Conservation (phyloP, 2,329 filamentous ascomycete species). For the Hymenoscyphus occultus region DNA sequence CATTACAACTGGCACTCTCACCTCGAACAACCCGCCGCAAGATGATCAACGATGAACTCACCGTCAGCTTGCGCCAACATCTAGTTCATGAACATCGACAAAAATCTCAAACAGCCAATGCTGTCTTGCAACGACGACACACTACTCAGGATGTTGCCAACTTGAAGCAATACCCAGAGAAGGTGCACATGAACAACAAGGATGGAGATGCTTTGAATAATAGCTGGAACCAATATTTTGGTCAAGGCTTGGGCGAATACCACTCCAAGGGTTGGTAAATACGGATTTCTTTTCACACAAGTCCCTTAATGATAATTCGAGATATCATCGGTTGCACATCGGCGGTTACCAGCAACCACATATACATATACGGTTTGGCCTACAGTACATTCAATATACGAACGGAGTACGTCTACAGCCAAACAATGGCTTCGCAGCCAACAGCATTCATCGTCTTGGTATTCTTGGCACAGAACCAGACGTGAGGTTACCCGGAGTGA, state of each 20-base stretch:
- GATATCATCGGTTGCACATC: conserved; percentile 21
- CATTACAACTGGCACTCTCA: conserved; percentile 73
- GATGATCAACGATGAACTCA: conserved; percentile 93
- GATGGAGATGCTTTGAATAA: conserved; percentile 60
- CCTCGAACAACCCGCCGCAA: conserved; percentile 89
- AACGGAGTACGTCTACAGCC: conserved; percentile 24
- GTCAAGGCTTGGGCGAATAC: conserved; percentile 76
- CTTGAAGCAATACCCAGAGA: conserved; percentile 76
- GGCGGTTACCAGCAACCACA: conserved; percentile 19
- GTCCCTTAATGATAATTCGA: conserved; percentile 30
- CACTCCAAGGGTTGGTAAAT: conserved; percentile 79
- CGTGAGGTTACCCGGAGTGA: conserved; percentile 23
- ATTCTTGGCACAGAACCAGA: conserved; percentile 31
- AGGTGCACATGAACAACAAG: conserved; percentile 54
- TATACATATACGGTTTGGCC: conserved; percentile 31
- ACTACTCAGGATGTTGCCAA: conserved; percentile 90
- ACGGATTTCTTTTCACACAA: conserved; percentile 16
- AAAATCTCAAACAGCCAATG: conserved; percentile 84
- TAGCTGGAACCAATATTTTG: conserved; percentile 85
- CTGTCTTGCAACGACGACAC: conserved; percentile 83
- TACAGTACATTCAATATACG: conserved; percentile 22
- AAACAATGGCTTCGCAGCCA: conserved; percentile 34
- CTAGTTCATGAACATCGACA: conserved; percentile 95
- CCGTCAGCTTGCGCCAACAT: conserved; percentile 86
- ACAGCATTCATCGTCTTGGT: conserved; percentile 32